Conservation (phyloP, 768 basidiomycete genomes). For the Lentinula aciculospora region DNA sequence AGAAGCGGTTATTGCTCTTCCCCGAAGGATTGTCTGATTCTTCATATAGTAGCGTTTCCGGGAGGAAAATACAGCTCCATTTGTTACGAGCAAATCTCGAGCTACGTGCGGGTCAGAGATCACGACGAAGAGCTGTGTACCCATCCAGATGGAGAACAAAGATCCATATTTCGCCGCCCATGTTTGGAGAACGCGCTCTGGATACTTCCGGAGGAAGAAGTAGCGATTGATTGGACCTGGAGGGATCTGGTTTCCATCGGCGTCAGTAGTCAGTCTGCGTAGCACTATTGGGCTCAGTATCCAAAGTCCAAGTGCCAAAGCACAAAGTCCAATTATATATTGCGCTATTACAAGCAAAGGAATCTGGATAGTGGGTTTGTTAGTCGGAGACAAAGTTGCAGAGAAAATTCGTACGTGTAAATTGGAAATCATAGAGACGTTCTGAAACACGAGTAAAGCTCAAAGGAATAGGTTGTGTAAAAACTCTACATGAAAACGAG, state of each 20-base stretch:
- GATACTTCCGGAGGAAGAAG: conserved; percentile 33
- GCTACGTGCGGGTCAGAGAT: conserved; percentile 38
- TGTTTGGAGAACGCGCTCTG: conserved; percentile 33
- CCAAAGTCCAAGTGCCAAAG: background rate
- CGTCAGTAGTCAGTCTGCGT: background rate
- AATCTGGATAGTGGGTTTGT: too few species aligned
- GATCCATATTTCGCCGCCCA: conserved; percentile 40
- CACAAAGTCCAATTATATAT: too few species aligned
- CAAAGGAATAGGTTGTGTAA: too few species aligned
- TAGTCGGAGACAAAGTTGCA: too few species aligned
- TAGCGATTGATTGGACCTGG: background rate
- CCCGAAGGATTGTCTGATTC: conserved; percentile 34
- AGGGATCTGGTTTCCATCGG: background rate
- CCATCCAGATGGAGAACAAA: conserved; percentile 40
- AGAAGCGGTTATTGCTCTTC: conserved; percentile 38
- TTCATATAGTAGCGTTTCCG: conserved; percentile 41
- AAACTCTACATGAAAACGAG: too few species aligned
- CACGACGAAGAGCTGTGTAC: conserved; percentile 42
- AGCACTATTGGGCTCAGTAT: background rate
- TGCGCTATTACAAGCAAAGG: too few species aligned
- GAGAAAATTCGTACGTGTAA: too few species aligned
- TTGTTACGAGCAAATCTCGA: conserved; percentile 37
- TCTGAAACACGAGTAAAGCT: too few species aligned
- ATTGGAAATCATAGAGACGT: too few species aligned
- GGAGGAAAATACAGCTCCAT: conserved; percentile 40